Base-by-base conservation (phyloP, 1,139 yeast genomes). In the Candida sojae region DNA sequence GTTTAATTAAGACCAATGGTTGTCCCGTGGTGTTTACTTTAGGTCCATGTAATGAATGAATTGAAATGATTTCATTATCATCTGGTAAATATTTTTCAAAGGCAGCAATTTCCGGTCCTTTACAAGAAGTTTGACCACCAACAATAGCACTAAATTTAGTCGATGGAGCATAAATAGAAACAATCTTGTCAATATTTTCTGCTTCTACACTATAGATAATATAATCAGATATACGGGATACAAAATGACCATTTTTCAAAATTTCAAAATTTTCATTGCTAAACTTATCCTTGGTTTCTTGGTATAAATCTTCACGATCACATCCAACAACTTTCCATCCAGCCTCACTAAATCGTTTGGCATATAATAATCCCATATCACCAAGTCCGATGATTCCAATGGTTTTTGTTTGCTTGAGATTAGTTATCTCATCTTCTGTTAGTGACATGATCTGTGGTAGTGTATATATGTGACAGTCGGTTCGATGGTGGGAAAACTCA, bases 51-150 rank as follows among this genome's bases (percentile, higher is more conserved):
- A 93, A 72, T 0, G 98, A 92, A 64, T 93, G 99, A 33, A 96
- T 78, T 1, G 96, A 81, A 12, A 93, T 80, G 37, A 93, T 93
- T 44, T 89, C 88, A 4, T 83, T 86, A 65, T 93, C 99, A 0
- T 60, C 52, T 0, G 98, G 97, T 37, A 90, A 65, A 56, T 79
- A 70, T 47, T 73, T 71, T 59, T 91, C 97, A 63, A 93, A 89
- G 0, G 98, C 97, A 21, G 71, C 75, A 39, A 93, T 86, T 63
- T 93, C 99, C 0, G 96, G 96, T 17, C 82, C 86, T 62, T 93
- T 93, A 70, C 98, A 93, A 5, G 96, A 88, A 0, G 99, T 92
- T 66, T 93, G 99, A 5, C 99, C 99, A n/a, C 99, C 99, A 9
- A 93, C 96, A 45, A 91, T 82, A 4, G 96, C 87, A 2, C 96